Percentiles rank a stretch among this genome's conserved stretches.
Conservation (phyloP, 257 asterid genomes). For the Thymus quinquecostatus region DNA sequence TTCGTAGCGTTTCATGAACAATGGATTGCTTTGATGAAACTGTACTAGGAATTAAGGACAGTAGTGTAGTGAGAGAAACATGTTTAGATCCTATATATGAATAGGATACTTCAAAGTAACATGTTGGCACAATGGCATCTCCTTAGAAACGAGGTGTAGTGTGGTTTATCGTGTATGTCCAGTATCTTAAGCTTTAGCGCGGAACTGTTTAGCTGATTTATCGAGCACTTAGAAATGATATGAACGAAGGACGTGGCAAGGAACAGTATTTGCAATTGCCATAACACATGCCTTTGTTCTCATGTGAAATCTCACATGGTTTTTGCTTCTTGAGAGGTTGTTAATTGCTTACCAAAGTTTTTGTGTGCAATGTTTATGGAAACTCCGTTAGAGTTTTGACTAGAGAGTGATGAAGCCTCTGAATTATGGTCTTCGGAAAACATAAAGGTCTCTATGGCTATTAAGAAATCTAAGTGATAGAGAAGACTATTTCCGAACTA, state of each 20-base stretch:
- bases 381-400: background rate
- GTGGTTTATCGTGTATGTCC: background rate
- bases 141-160: too few species aligned
- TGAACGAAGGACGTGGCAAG: background rate
- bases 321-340: slow-evolving; percentile 4
- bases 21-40: background rate
- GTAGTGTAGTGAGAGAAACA: background rate
- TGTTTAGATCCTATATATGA: background rate
- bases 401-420: background rate
- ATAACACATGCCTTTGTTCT: background rate
- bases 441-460: background rate
- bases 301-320: background rate
- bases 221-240: background rate
- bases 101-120: slow-evolving; percentile 3
- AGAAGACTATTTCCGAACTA: background rate
- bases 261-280: background rate
- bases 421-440: background rate
- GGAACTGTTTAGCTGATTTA: background rate
- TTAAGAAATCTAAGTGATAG: background rate
- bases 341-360: background rate
- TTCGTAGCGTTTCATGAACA: background rate
- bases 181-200: background rate
- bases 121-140: too few species aligned
- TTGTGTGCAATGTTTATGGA: background rate
- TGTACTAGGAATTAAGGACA: background rate